These are phyloP conservation scores for Candida hispaniensis DNA, from an alignment of 805 yeast species.

Conservation along the genomic window DNA sequence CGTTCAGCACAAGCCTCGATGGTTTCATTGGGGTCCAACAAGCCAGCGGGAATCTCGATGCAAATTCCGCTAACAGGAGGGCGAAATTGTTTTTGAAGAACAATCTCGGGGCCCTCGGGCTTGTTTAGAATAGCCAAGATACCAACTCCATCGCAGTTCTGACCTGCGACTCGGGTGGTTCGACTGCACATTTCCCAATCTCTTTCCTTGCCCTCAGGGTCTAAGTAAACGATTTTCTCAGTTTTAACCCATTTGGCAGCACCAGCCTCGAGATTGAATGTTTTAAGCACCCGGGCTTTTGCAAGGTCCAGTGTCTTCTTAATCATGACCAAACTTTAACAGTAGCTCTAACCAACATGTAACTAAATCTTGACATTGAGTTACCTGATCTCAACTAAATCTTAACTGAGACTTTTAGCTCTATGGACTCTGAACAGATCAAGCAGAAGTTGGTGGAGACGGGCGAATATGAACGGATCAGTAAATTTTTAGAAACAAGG, in stretches of 20 bases:
- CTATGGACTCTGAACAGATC: too few species aligned
- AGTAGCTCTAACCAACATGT: too few species aligned
- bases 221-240: constrained; percentile 55
- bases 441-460: constrained; percentile 43
- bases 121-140: constrained; percentile 54
- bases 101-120: constrained; percentile 42
- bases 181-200: constrained; percentile 90
- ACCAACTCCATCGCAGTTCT: constrained; percentile 76
- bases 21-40: constrained; percentile 74
- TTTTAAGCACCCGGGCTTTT: constrained; percentile 25
- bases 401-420: too few species aligned
- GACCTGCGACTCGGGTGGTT: constrained; percentile 52
- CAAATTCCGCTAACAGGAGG: constrained; percentile 87
- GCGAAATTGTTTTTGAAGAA: constrained; percentile 81
- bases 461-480: constrained; percentile 66
- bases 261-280: constrained; percentile 19
- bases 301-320: constrained; percentile 20
- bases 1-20: constrained; percentile 73
- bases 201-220: constrained; percentile 57
- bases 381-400: too few species aligned
- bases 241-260: constrained; percentile 62
- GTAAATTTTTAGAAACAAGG: constrained; percentile 40
- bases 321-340: too few species aligned
- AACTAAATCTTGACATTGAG: too few species aligned
- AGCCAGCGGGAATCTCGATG: constrained; percentile 92